Evolutionary conservation across 2,329 filamentous ascomycete genomes (phyloP).

Genomic region (Coleophoma eucalyptorum): DNA sequence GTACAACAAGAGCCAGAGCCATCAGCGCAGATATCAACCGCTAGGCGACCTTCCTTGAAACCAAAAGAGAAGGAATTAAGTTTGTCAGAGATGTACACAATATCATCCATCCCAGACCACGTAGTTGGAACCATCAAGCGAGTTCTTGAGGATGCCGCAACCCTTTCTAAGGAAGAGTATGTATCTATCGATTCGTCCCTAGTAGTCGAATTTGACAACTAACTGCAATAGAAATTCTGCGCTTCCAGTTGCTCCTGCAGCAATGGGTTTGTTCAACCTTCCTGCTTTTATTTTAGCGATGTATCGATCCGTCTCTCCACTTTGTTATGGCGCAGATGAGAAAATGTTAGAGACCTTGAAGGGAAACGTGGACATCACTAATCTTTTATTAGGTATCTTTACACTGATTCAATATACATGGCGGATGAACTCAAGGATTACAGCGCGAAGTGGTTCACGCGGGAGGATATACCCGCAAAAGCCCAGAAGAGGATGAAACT

Average conservation of each 20-base stretch:
- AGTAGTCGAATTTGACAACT: no score
- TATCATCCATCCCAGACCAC: slow-evolving; percentile 81
- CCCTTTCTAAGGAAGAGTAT: slow-evolving; percentile 50
- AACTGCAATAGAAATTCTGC: no score
- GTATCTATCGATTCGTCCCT: slow-evolving; percentile 11
- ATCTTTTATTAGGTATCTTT: slow-evolving; percentile 49
- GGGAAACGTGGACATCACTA: no score
- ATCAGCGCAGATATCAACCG: not conserved
- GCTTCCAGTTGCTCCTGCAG: slow-evolving; percentile 59
- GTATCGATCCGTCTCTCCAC: slow-evolving; percentile 72
- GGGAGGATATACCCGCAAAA: slow-evolving; percentile 45
- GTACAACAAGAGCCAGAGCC: not conserved
- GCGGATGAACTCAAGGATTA: slow-evolving; percentile 52
- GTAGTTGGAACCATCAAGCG: slow-evolving; percentile 64
- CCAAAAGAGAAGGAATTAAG: slow-evolving; percentile 54
- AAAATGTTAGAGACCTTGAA: no score
- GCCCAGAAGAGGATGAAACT: slow-evolving; percentile 53
- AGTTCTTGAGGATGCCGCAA: slow-evolving; percentile 57
- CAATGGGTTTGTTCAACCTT: slow-evolving; percentile 65
- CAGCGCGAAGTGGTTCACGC: slow-evolving; percentile 45
- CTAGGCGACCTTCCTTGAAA: not conserved
- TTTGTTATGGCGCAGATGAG: slow-evolving; percentile 51
- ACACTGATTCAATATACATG: slow-evolving; percentile 64
- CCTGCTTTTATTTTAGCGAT: slow-evolving; percentile 73
- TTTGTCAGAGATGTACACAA: slow-evolving; percentile 79